phyloP scores from a whole-genome alignment of 1,284 basidiomycete genomes.

The Malassezia nana region DNA sequence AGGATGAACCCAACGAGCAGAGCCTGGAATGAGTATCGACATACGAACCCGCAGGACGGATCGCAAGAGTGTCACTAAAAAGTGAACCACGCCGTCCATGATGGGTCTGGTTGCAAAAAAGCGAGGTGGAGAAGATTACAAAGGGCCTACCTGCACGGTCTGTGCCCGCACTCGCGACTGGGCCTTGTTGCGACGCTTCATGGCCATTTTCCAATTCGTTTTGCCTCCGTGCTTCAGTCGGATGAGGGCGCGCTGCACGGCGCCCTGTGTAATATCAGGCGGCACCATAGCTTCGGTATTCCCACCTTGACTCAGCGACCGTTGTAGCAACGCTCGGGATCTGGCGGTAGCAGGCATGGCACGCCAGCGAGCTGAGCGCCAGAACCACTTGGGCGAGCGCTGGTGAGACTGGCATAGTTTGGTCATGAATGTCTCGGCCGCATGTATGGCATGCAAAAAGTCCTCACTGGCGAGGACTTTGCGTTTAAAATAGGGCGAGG shows the following conservation, averaged over 20 bases:
- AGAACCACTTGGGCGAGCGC: slow-evolving; percentile 8
- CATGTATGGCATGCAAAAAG: slow-evolving; percentile 11
- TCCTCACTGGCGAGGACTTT: slow-evolving; percentile 5
- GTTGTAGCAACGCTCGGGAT: background rate
- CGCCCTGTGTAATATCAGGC: slow-evolving; percentile 5
- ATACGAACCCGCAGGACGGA: background rate
- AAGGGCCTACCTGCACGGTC: slow-evolving; percentile 5
- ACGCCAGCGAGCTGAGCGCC: slow-evolving; percentile 13
- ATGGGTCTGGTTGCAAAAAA: background rate
- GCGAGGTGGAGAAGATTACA: background rate
- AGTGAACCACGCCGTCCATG: background rate
- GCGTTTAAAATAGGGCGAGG: slow-evolving; percentile 6
- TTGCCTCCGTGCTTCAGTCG: slow-evolving; percentile 9
- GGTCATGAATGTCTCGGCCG: slow-evolving; percentile 9
- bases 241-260: slow-evolving; percentile 5
- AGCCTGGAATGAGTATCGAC: background rate
- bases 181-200: slow-evolving; percentile 6
- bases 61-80: background rate
- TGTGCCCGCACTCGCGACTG: background rate
- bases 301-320: background rate
- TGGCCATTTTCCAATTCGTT: background rate
- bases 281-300: background rate
- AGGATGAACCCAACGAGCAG: background rate
- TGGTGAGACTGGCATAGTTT: background rate
- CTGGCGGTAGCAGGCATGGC: background rate